Base-by-base conservation (phyloP, 2,329 filamentous ascomycete species). In the Periglandula ipomoeae region DNA sequence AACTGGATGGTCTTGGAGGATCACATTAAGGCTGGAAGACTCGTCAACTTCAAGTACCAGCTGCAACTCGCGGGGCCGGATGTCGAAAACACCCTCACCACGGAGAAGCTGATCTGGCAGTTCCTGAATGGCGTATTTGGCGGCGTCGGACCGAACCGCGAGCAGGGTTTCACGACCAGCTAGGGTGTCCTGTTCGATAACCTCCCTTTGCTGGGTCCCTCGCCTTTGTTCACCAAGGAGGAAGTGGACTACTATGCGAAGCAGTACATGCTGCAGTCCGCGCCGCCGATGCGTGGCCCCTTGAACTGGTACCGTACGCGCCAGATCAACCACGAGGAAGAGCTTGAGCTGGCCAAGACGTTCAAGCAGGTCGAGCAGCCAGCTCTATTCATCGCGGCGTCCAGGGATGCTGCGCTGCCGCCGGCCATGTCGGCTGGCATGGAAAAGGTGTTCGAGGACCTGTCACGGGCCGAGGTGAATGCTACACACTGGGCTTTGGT, bases 301-400 rank as follows among this genome's bases (percentile, higher is more conserved):
- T 71, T 89, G 52, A 93, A 90, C 67, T 96, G 89, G 87, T 98
- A 98, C 69, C 82, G 89, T 39, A 85, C 79, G 3, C 73, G 79
- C 19, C 70, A 78, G 63, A 65, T 84, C 54, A 95, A 95, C 66
- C 86, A 74, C 61, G 77, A 87, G 37, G 88, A 96, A 54, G 93
- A 96, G 60, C 56, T 64, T 43, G 63, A 71, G 38, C 70, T 87
- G 37, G 72, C 80, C 46, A 71, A 78, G 52, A 81, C 82, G 58
- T 81, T 53, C 30, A 48, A 72, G 60, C 72, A 65, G 49, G 70
- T 87, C 46, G 66, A 73, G 42, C 70, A 80, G 58, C 87, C 89
- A 0, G 75, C 82, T 4, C 71, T 97, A 57, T 88, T 90, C 63
- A 78, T 97, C 52, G 74, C 79, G 50, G 89, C 88, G 1, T 76